These are phyloP conservation scores for Rhododendron simsii DNA, from an alignment of 148 eudicot genomes.

Conservation along the genomic window DNA sequence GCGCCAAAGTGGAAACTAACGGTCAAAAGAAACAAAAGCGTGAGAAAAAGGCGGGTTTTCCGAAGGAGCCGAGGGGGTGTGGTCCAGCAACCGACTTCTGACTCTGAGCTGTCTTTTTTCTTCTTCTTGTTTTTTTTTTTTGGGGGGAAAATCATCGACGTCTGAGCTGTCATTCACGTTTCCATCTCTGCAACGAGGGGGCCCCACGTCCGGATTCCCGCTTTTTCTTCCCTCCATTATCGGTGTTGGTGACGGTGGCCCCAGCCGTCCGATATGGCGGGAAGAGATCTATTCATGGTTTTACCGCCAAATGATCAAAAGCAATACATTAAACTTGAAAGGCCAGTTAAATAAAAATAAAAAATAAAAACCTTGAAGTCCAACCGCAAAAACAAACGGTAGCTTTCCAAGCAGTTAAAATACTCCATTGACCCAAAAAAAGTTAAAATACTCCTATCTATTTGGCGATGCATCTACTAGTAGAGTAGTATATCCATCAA, in stretches of 20 bases:
- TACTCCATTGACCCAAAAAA: too few relatives aligned
- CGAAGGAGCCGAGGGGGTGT: not conserved
- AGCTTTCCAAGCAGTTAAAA: not conserved
- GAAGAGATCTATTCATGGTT: not conserved
- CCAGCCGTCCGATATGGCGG: constrained; percentile 10
- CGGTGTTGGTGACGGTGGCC: not conserved
- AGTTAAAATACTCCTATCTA: too few relatives aligned
- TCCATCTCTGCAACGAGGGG: not conserved
- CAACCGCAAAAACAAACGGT: not conserved
- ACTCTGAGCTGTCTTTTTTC: constrained; percentile 3
- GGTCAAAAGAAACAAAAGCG: constrained; percentile 7
- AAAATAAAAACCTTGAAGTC: too few relatives aligned
- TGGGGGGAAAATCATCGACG: not conserved
- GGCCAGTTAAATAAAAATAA: too few relatives aligned
- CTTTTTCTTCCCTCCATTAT: not conserved
- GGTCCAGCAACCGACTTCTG: not conserved
- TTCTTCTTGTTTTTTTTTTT: too few relatives aligned
- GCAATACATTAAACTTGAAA: too few relatives aligned
- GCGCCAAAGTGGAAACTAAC: constrained; percentile 8
- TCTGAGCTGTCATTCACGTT: constrained; percentile 16
- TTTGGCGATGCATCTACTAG: too few relatives aligned
- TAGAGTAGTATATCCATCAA: too few relatives aligned
- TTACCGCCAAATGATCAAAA: not conserved
- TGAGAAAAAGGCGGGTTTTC: constrained; percentile 10
- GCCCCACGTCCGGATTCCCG: not conserved